These are phyloP conservation scores for Russula griseocarnosa DNA, from an alignment of 768 basidiomycete genomes.

Conservation along the genomic window DNA sequence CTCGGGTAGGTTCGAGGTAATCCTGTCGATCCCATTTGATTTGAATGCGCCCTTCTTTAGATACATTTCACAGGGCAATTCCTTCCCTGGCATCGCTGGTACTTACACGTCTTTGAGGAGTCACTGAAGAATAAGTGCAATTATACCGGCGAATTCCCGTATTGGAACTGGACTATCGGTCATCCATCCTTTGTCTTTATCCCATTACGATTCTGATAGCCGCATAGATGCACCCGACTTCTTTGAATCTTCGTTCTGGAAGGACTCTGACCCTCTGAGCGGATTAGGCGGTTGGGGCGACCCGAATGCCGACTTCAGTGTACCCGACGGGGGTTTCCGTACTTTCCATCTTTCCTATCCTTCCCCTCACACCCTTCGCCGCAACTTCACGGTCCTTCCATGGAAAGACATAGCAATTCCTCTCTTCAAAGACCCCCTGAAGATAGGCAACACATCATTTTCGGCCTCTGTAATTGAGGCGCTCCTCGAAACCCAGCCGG, in stretches of 20 bases:
- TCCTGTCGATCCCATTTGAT: neutral
- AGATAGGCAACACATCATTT: conserved; percentile 31
- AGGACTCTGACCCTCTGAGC: conserved; percentile 28
- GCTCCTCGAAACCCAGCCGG: conserved; percentile 32
- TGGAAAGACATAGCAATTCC: too few relatives aligned
- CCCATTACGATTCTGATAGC: neutral
- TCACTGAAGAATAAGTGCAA: conserved; percentile 30
- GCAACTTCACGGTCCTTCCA: conserved; percentile 33
- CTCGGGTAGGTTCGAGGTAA: conserved; percentile 4
- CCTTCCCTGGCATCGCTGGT: conserved; percentile 34
- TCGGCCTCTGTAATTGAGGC: conserved; percentile 29
- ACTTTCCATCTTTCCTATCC: conserved; percentile 34
- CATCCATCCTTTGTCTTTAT: neutral
- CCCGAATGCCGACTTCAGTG: conserved; percentile 27
- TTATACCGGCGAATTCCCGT: conserved; percentile 30
- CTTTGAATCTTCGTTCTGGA: conserved; percentile 29
- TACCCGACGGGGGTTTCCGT: conserved; percentile 34
- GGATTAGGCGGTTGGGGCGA: conserved; percentile 34
- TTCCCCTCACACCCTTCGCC: conserved; percentile 36
- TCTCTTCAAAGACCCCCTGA: too few relatives aligned
- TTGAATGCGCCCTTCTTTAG: conserved; percentile 12
- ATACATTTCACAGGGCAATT: conserved; percentile 32
- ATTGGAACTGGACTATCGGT: conserved; percentile 35
- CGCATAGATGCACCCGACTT: conserved; percentile 30
- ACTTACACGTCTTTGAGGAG: conserved; percentile 27